Conservation (phyloP, 371 early-diverging fungal species). For the Coemansia sp. region DNA sequence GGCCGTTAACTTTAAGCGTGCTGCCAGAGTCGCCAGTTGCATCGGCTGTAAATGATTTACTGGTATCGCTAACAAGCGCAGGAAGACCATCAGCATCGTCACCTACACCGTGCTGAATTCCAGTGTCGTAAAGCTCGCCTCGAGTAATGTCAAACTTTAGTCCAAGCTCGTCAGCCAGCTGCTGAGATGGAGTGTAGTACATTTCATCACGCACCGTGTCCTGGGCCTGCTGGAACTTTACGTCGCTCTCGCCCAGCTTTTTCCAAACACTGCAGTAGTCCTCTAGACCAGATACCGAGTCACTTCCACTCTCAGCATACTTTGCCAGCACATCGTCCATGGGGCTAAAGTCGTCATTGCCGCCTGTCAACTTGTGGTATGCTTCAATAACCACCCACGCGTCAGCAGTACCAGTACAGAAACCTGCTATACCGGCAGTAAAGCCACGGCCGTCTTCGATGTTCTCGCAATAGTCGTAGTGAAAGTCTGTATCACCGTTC, state of each 20-base stretch:
- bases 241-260: conserved; percentile 32
- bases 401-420: conserved; percentile 52
- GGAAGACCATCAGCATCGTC: conserved; percentile 35
- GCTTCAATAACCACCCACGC: conserved; percentile 48
- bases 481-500: conserved; percentile 42
- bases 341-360: conserved; percentile 29
- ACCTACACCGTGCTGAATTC: conserved; percentile 45
- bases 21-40: conserved; percentile 24
- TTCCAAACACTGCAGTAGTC: conserved; percentile 51
- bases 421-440: conserved; percentile 55
- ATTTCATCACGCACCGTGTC: conserved; percentile 36
- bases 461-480: conserved; percentile 55
- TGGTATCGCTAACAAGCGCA: conserved; percentile 22
- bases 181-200: conserved; percentile 46
- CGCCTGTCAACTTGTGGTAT: conserved; percentile 33
- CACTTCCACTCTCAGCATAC: conserved; percentile 23
- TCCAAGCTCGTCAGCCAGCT: conserved; percentile 24
- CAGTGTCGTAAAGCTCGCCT: conserved; percentile 53
- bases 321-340: conserved; percentile 27
- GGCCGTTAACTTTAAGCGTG: conserved; percentile 19
- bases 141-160: conserved; percentile 27
- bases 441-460: conserved; percentile 53
- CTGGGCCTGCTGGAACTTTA: conserved; percentile 46
- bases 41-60: conserved; percentile 6
- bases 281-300: conserved; percentile 29